These are phyloP conservation scores for Stereum hirsutum DNA, from an alignment of 1,284 basidiomycete species.

Conservation along the genomic window DNA sequence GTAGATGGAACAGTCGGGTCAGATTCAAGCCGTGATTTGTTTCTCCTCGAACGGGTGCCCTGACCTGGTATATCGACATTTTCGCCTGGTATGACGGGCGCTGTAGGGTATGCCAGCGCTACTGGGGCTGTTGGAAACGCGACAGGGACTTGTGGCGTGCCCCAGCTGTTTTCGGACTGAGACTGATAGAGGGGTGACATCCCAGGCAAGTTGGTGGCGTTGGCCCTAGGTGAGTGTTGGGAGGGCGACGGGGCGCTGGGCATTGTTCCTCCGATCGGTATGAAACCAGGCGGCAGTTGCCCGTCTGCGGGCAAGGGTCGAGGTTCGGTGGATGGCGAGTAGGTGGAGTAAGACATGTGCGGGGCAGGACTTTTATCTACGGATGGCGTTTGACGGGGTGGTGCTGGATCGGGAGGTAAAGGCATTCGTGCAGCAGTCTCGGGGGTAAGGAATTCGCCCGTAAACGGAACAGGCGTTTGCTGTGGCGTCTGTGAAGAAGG, in stretches of 20 bases:
- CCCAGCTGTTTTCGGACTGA: too few species aligned
- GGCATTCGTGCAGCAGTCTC: slow-evolving; percentile 14
- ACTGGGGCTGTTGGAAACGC: too few species aligned
- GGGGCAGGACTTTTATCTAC: neutral
- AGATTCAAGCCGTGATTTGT: too few species aligned
- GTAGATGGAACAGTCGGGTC: slow-evolving; percentile 8
- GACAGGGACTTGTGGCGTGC: too few species aligned
- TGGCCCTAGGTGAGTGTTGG: slow-evolving; percentile 1
- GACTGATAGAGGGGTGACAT: neutral
- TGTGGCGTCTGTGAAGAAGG: slow-evolving; percentile 15
- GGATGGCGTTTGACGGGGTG: slow-evolving; percentile 1
- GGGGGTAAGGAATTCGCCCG: slow-evolving; percentile 15
- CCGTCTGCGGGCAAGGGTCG: slow-evolving; percentile 10
- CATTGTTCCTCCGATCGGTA: slow-evolving; percentile 18
- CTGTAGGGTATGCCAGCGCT: too few species aligned
- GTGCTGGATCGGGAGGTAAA: slow-evolving; percentile 7
- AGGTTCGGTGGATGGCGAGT: slow-evolving; percentile 8
- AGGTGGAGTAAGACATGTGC: slow-evolving; percentile 8
- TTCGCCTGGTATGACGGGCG: too few species aligned
- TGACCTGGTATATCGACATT: too few species aligned
- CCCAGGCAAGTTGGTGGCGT: slow-evolving; percentile 2
- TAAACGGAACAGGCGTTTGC: slow-evolving; percentile 7
- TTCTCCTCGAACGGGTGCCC: too few species aligned
- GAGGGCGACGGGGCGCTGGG: slow-evolving; percentile 10
- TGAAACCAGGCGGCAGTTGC: slow-evolving; percentile 22